These are phyloP conservation scores for Penicillium nucicola DNA, from an alignment of 495 filamentous ascomycete genomes.

Conservation along the genomic window DNA sequence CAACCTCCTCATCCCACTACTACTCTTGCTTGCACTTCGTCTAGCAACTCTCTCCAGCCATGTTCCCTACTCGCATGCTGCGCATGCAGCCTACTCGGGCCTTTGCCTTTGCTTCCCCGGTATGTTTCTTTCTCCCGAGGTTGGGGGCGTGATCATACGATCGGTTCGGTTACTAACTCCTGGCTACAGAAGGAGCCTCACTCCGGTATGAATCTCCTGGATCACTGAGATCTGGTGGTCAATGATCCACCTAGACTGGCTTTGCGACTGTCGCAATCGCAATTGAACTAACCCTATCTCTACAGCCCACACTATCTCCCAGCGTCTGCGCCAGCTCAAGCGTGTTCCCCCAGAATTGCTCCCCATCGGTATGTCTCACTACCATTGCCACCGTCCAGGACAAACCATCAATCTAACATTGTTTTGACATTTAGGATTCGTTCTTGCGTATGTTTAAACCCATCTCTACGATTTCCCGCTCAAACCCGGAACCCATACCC, in stretches of 20 bases:
- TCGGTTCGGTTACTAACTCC: constrained; percentile 31
- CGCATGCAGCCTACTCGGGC: constrained; percentile 56
- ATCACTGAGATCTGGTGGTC: constrained; percentile 1
- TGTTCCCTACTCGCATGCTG: constrained; percentile 65
- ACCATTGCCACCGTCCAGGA: background rate
- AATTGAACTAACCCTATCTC: constrained; percentile 29
- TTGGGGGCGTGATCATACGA: constrained; percentile 16
- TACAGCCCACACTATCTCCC: constrained; percentile 93
- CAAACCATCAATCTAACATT: constrained; percentile 17
- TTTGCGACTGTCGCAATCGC: background rate
- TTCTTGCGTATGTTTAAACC: constrained; percentile 61
- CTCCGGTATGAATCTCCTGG: constrained; percentile 57
- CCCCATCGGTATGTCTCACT: constrained; percentile 72
- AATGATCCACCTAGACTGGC: constrained; percentile 5
- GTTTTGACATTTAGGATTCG: constrained; percentile 59
- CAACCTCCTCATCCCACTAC: constrained; percentile 23
- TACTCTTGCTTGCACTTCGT: constrained; percentile 9
- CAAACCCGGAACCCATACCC: constrained; percentile 14
- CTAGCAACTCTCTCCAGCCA: constrained; percentile 31
- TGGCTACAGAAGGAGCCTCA: constrained; percentile 73
- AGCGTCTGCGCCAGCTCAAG: constrained; percentile 83
- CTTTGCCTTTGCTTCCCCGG: constrained; percentile 76
- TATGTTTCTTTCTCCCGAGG: constrained; percentile 46
- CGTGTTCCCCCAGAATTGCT: constrained; percentile 91
- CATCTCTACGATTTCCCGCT: constrained; percentile 15